Base-by-base conservation (phyloP, 1,139 yeast genomes). In the Lizanozyma gosingica region DNA sequence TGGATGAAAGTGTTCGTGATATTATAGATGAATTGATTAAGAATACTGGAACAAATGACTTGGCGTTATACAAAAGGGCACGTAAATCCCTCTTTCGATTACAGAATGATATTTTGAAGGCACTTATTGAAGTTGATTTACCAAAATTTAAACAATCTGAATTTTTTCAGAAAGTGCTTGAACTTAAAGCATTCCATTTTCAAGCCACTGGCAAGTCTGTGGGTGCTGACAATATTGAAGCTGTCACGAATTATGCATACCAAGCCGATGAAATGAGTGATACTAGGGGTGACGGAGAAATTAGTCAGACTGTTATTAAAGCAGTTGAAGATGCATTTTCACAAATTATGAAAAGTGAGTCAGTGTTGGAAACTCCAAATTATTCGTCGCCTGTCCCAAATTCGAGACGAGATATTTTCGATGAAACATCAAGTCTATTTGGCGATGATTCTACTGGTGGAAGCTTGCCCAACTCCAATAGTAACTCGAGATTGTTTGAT, bases 281-380 rank as follows among this genome's bases (percentile, higher is more conserved):
- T 4, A 53, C 49, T 14, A 49, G 35, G n/a, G 42, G 35, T 14
- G 42, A 40, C 14, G 43, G 40, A 50, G 51, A 49, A 29, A 64
- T 62, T 3, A 67, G 71, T 40, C 67, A 68, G 2, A 70, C 61
- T n/a, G 80, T 76, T 0, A 55, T 78, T 2, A 62, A 65, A 41
- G 90, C 87, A 0, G 83, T 83, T 15, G 88, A 83, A 53, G 79
- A 77, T 52, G 92, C 87, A 1, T 70, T 83, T 45, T 73, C 74
- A 17, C 78, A 80, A 47, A 81, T 83, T 39, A 77, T 81, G 71
- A 61, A 62, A 18, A 56, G 45, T 8, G 43, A 15, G 8, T 15
- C 33, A 17, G 3, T n/a, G 14, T 14, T 17, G 14, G 3, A n/a
- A 22, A 35, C 9, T 3, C n/a, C n/a, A n/a, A n/a, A n/a, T n/a